phyloP scores from a whole-genome alignment of 257 asterid species.

The Nyctanthes arbortristis region DNA sequence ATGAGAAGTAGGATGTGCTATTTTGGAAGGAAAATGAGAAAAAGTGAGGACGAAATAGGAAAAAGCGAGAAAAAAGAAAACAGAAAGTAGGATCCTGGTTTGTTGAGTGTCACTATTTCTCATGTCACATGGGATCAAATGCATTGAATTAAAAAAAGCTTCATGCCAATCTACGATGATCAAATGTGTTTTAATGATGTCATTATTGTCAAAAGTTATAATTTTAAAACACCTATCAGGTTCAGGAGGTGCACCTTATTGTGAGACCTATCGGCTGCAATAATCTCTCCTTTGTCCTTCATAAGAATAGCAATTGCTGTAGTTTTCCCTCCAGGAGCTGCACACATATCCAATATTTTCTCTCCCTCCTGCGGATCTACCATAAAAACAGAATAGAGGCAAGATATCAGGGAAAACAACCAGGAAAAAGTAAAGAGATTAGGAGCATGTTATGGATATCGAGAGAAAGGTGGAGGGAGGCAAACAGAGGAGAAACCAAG shows the following conservation, averaged over 20 bases:
- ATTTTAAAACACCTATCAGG: conserved; percentile 41
- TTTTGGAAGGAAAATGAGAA: too few relatives aligned
- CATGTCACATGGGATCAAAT: too few relatives aligned
- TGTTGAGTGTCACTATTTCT: too few relatives aligned
- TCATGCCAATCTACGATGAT: too few relatives aligned
- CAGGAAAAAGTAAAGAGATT: neutral
- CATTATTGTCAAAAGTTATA: conserved; percentile 11
- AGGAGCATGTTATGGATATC: neutral
- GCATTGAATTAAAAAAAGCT: too few relatives aligned
- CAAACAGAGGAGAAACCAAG: neutral
- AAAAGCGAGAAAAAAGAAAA: too few relatives aligned
- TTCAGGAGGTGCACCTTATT: conserved; percentile 91
- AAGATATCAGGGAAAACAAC: conserved; percentile 18
- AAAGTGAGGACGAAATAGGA: too few relatives aligned
- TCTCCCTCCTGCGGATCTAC: conserved; percentile 95
- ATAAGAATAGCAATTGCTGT: conserved; percentile 94
- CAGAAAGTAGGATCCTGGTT: too few relatives aligned
- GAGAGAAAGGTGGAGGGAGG: too few relatives aligned
- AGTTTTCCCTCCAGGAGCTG: conserved; percentile 99
- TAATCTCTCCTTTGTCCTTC: conserved; percentile 89
- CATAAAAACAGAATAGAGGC: conserved; percentile 17
- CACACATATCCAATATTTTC: conserved; percentile 93
- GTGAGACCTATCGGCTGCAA: conserved; percentile 96
- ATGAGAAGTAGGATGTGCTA: too few relatives aligned
- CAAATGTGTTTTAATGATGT: too few relatives aligned